Base-by-base conservation (phyloP, 2,329 filamentous ascomycete species). In the Paecilomyces sp. region DNA sequence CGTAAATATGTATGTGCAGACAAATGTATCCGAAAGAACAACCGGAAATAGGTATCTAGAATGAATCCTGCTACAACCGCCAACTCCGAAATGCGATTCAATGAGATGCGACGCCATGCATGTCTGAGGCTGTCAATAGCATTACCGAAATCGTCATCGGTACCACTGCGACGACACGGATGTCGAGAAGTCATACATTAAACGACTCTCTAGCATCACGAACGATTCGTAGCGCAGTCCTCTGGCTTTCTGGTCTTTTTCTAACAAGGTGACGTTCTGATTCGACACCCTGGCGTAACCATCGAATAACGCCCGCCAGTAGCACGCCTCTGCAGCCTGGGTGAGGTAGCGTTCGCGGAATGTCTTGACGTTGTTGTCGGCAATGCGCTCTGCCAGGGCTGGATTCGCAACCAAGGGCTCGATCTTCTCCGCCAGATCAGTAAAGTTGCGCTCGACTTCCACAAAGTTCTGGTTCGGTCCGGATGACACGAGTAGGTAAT, bases 271-370 rank as follows among this genome's bases (percentile, higher is more conserved):
- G n/a, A 62, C 62, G 24, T 58, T 65, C 28, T 63, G 64, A 25
- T 68, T 66, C 61, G 64, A 68, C 28, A 72, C 64, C n/a, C 55
- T 60, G 30, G 66, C 60, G 58, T 68, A 73, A 2, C 64, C 69
- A 12, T 70, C 65, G 57, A 79, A 75, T 28, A 81, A 63, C 18
- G 71, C 71, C 8, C 80, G 73, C 80, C 80, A 83, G 64, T 83
- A 83, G 64, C 80, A 83, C 1, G 77, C 75, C 62, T 82, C 78
- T 1, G 80, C 79, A 1, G 80, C 79, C 1, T 76, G 76, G 3
- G 80, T 82, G 33, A 82, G 68, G 64, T 82, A 83, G 7, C 77
- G 70, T 61, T 82, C 77, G 11, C 79, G 74, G 66, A 82, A 82
- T 3, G 71, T 74, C 59, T 65, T 70, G 15, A 77, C 72, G 55